These are phyloP conservation scores for Ambrosiella cleistominuta DNA, from an alignment of 2,329 filamentous ascomycete genomes.

Conservation along the genomic window DNA sequence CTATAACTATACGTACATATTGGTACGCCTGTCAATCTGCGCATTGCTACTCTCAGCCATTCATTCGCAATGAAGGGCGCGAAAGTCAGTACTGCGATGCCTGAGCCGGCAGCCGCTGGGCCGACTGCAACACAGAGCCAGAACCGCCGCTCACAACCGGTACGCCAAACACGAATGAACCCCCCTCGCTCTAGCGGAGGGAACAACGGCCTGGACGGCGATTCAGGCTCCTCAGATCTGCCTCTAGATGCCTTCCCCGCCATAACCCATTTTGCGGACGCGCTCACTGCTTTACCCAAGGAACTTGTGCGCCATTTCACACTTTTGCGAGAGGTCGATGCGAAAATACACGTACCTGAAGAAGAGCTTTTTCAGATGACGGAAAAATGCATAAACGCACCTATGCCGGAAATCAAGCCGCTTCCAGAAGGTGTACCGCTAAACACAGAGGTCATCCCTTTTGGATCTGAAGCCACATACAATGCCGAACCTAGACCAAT, in stretches of 20 bases:
- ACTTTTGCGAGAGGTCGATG: constrained; percentile 90
- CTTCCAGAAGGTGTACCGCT: constrained; percentile 2
- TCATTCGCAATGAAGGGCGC: constrained; percentile 34
- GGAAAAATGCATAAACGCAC: constrained; percentile 38
- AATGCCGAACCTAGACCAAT: constrained; percentile 19
- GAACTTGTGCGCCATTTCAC: constrained; percentile 94
- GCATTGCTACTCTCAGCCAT: background rate
- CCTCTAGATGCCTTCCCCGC: constrained; percentile 50
- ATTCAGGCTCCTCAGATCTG: constrained; percentile 29
- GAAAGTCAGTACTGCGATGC: constrained; percentile 25
- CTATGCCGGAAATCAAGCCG: constrained; percentile 14
- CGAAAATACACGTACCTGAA: constrained; percentile 81
- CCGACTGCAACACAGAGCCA: constrained; percentile 18
- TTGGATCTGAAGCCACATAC: constrained; percentile 9
- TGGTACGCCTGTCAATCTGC: background rate
- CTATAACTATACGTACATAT: background rate
- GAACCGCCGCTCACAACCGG: constrained; percentile 43
- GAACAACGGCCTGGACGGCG: constrained; percentile 27
- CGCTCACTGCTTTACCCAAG: constrained; percentile 78
- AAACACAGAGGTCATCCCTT: background rate
- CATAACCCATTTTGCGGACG: constrained; percentile 67
- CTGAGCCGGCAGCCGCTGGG: constrained; percentile 1
- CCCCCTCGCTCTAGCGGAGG: constrained; percentile 32
- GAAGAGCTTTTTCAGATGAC: constrained; percentile 64
- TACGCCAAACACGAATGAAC: constrained; percentile 48